A percentile compares a stretch with the other conserved stretches of the same genome.
Evolutionary conservation across 2,329 filamentous ascomycete species (phyloP).

Genomic region (Apiospora sp.): DNA sequence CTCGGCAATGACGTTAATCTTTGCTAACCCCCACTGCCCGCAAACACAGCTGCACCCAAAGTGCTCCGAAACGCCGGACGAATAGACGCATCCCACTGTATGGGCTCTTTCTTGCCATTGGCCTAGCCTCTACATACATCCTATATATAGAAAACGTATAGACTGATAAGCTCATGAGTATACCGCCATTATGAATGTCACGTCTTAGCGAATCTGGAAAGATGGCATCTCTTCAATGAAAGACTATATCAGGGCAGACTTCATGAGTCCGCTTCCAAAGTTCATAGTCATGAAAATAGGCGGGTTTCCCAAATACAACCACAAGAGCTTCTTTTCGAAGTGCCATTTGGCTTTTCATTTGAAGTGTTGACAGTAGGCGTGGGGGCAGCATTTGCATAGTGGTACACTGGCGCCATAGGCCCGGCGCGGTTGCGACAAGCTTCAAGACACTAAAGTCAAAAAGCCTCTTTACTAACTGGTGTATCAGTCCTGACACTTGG

Average conservation of each 20-base stretch:
- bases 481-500: neutral
- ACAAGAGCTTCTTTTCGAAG: neutral
- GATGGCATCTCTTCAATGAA: neutral
- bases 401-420: neutral
- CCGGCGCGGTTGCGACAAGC: neutral
- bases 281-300: neutral
- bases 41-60: neutral
- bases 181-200: neutral
- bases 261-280: neutral
- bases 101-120: neutral
- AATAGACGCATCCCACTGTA: neutral
- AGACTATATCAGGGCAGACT: neutral
- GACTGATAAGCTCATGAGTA: neutral
- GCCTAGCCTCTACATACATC: neutral
- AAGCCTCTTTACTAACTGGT: neutral
- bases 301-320: neutral
- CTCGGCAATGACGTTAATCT: slow-evolving; percentile 30
- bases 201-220: neutral
- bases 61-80: neutral
- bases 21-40: neutral
- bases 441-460: neutral
- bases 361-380: neutral
- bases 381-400: neutral
- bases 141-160: neutral
- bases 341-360: neutral